Evolutionary conservation across 2,329 filamentous ascomycete genomes (phyloP).

Genomic region (Dactylellina leptospora): DNA sequence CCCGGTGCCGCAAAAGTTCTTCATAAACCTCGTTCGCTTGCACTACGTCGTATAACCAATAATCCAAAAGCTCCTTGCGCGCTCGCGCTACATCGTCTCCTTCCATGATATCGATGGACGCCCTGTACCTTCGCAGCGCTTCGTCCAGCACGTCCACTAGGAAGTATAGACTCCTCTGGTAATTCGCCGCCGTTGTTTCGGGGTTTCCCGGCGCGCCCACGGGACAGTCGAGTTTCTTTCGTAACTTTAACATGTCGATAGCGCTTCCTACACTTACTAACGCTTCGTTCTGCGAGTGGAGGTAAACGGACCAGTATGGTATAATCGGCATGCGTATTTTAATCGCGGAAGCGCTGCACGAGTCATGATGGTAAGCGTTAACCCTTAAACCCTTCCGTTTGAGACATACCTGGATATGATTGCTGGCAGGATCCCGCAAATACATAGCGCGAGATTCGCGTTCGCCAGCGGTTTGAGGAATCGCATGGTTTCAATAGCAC

Average conservation of each 20-base stretch:
- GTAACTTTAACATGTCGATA: conserved; percentile 7
- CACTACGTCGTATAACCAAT: not conserved
- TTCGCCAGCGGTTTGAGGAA: no score
- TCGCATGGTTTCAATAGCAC: no score
- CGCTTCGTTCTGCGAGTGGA: not conserved
- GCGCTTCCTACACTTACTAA: not conserved
- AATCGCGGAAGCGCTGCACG: not conserved
- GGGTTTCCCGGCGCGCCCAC: not conserved
- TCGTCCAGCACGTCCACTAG: not conserved
- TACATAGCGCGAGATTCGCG: no score
- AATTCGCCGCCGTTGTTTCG: not conserved
- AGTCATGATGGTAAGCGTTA: not conserved
- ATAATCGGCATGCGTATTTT: not conserved
- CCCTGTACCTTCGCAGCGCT: conserved; percentile 1
- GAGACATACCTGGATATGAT: not conserved
- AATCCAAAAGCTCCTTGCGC: not conserved
- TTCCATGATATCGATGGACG: not conserved
- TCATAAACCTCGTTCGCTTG: not conserved
- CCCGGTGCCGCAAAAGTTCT: not conserved
- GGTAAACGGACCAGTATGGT: not conserved
- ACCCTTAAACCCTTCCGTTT: no score
- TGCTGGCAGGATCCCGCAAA: no score
- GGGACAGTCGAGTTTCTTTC: not conserved
- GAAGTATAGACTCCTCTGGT: not conserved
- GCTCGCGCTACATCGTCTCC: not conserved